These are phyloP conservation scores for Cercophora scortea DNA, from an alignment of 495 filamentous ascomycete genomes.

Conservation along the genomic window DNA sequence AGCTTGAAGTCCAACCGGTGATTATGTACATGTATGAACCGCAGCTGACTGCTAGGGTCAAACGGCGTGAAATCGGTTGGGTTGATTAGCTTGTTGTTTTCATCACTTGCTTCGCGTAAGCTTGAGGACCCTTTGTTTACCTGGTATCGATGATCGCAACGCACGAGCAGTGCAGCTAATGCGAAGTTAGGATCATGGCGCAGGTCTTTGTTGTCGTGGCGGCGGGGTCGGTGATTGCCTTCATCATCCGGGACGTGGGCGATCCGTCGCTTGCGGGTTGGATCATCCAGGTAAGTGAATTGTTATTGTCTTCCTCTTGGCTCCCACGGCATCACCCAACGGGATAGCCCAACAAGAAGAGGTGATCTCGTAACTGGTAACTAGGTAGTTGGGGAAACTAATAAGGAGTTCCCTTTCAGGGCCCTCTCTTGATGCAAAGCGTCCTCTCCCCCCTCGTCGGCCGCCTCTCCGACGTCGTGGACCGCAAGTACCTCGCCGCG, in stretches of 20 bases:
- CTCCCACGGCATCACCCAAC: too few relatives aligned
- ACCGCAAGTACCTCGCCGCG: conserved; percentile 43
- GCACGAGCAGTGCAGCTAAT: too few relatives aligned
- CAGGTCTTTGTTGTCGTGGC: conserved; percentile 50
- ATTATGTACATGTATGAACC: background rate
- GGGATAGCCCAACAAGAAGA: too few relatives aligned
- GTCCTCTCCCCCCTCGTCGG: conserved; percentile 48
- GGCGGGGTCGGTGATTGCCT: conserved; percentile 46
- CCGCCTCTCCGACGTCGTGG: conserved; percentile 47
- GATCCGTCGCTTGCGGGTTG: conserved; percentile 41
- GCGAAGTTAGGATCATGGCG: conserved; percentile 27
- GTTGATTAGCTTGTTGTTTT: conserved; percentile 23
- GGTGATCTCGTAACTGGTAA: too few relatives aligned
- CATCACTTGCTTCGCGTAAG: conserved; percentile 32
- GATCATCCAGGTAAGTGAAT: conserved; percentile 46
- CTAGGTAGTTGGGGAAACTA: background rate
- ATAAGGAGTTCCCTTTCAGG: conserved; percentile 16
- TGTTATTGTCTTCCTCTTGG: background rate
- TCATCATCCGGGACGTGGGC: conserved; percentile 46
- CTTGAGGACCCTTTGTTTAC: too few relatives aligned
- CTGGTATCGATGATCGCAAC: too few relatives aligned
- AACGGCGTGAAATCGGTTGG: background rate
- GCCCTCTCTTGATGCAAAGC: conserved; percentile 46
- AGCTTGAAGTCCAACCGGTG: background rate
- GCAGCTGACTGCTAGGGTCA: background rate